Evolutionary conservation across 768 basidiomycete species (phyloP).

Genomic region (Boletus vinaceobasis): DNA sequence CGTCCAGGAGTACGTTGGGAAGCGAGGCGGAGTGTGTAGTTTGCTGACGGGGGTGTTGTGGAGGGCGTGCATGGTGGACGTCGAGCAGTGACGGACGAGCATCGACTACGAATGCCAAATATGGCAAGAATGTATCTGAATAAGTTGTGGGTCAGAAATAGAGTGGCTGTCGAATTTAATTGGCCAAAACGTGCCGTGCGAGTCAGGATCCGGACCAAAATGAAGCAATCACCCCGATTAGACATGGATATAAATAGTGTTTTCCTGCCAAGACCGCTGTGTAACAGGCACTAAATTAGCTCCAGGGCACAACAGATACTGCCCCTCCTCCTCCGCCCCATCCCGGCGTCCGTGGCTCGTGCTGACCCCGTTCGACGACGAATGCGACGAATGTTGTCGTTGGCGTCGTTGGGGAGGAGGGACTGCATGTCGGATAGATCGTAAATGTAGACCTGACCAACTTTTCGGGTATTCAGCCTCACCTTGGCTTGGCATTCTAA

Average conservation of each 20-base stretch:
- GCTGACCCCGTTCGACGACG: not conserved
- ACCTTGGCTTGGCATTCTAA: slow-evolving; percentile 45
- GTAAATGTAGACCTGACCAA: slow-evolving; percentile 21
- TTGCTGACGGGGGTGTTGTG: not conserved
- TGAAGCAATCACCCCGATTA: slow-evolving; percentile 15
- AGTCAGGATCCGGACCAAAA: slow-evolving; percentile 22
- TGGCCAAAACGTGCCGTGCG: slow-evolving; percentile 17
- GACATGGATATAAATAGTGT: slow-evolving; percentile 28
- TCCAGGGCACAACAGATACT: slow-evolving; percentile 8
- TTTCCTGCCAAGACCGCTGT: slow-evolving; percentile 29
- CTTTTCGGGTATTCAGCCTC: slow-evolving; percentile 34
- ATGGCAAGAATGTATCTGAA: slow-evolving; percentile 5
- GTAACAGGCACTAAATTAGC: slow-evolving; percentile 31
- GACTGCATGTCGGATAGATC: not conserved
- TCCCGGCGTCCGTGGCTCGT: not conserved
- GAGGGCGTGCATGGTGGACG: slow-evolving; percentile 6
- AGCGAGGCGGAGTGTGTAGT: not conserved
- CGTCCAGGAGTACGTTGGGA: slow-evolving; percentile 25
- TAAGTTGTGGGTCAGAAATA: slow-evolving; percentile 17
- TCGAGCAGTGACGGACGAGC: not conserved
- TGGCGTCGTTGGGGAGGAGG: not conserved
- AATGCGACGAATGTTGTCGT: not conserved
- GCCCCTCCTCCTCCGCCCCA: not conserved
- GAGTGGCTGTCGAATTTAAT: slow-evolving; percentile 18
- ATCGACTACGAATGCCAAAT: slow-evolving; percentile 13